Evolutionary conservation across 345 rosid species (phyloP).

Genomic region (Citrus hindsii): DNA sequence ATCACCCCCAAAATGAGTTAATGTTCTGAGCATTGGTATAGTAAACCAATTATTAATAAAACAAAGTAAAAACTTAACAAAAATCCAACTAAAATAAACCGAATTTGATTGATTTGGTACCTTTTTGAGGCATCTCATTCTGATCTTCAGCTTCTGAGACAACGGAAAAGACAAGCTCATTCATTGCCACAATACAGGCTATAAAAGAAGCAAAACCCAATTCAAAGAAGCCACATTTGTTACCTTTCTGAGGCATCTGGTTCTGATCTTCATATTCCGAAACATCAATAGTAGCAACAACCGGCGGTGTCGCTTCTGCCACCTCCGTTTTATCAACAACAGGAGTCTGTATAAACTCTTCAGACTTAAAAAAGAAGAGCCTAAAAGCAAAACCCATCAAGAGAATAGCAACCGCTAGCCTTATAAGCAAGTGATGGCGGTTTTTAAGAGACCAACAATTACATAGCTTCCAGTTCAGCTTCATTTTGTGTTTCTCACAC

Average conservation of each 20-base stretch:
- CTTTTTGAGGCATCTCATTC: conserved; percentile 30
- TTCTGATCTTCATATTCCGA: conserved; percentile 49
- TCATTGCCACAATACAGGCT: neutral
- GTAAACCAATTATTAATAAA: neutral
- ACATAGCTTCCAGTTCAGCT: conserved; percentile 33
- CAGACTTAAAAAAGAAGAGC: conserved; percentile 42
- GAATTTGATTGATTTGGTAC: conserved; percentile 24
- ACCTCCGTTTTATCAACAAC: conserved; percentile 17
- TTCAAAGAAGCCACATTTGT: neutral
- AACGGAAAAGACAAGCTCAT: neutral
- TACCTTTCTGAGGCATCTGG: conserved; percentile 40
- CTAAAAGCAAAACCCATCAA: conserved; percentile 54
- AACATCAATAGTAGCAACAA: conserved; percentile 1
- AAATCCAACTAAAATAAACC: neutral
- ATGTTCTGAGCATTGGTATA: neutral
- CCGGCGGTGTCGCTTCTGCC: neutral
- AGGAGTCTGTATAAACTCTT: conserved; percentile 23
- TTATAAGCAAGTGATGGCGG: conserved; percentile 49
- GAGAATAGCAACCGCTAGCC: conserved; percentile 44
- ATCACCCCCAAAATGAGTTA: neutral
- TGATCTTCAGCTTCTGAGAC: conserved; percentile 48
- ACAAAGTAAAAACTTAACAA: neutral
- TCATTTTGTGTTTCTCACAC: conserved; percentile 35
- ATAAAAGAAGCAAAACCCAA: neutral
- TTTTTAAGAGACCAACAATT: conserved; percentile 27